These are phyloP conservation scores for Auriscalpium orientale DNA, from an alignment of 768 basidiomycete genomes.

Conservation along the genomic window DNA sequence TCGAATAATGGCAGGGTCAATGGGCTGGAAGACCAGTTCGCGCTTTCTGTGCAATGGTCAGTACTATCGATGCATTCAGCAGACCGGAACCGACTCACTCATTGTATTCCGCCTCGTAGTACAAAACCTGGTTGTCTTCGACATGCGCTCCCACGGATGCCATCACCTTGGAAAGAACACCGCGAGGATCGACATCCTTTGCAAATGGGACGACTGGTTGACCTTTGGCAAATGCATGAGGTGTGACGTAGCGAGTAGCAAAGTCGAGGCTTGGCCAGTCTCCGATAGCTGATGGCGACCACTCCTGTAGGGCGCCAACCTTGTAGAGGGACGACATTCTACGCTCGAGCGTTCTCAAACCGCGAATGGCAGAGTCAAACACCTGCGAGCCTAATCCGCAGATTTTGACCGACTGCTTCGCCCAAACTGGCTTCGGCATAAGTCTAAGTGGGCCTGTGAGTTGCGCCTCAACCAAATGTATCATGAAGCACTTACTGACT, in stretches of 20 bases:
- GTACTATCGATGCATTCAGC: too few species aligned
- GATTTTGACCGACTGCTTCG: too few species aligned
- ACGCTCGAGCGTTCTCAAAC: not conserved
- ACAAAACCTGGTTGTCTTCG: not conserved
- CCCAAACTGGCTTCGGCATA: too few species aligned
- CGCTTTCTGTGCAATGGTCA: not conserved
- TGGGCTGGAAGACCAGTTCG: not conserved
- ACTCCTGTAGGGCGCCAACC: not conserved
- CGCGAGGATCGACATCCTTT: not conserved
- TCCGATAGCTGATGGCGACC: too few species aligned
- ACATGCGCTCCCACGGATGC: not conserved
- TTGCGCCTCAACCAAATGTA: too few species aligned
- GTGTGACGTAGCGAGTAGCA: not conserved
- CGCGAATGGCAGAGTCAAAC: not conserved
- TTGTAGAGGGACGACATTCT: not conserved
- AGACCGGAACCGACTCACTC: too few species aligned
- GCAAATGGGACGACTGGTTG: not conserved
- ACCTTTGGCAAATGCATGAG: not conserved
- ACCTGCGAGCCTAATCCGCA: not conserved
- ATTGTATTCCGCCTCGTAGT: not conserved
- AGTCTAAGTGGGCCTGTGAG: too few species aligned
- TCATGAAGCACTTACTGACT: too few species aligned
- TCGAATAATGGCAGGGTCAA: not conserved
- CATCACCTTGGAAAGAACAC: not conserved
- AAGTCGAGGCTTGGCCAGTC: not conserved